Evolutionary conservation across 2,329 filamentous ascomycete species (phyloP).

Genomic region (Colletotrichum euphorbiae): DNA sequence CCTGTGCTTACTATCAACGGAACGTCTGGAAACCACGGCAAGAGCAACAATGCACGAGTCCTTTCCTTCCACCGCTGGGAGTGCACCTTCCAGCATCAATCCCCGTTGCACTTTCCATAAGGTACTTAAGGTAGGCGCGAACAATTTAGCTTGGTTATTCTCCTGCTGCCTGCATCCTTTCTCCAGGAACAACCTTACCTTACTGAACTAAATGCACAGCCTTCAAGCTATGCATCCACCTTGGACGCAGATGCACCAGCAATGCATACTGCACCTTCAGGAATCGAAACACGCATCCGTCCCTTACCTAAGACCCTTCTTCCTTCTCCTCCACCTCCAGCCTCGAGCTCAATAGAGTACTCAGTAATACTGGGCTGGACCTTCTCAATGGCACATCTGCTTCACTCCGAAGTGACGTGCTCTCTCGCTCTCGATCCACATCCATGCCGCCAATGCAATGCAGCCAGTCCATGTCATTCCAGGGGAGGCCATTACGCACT

Average conservation of each 20-base stretch:
- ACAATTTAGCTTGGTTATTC: slow-evolving; percentile 27
- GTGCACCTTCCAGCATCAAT: neutral
- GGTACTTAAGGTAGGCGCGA: neutral
- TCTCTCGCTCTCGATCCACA: slow-evolving; percentile 15
- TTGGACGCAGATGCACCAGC: slow-evolving; percentile 23
- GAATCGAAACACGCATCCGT: slow-evolving; percentile 9
- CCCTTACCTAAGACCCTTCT: slow-evolving; percentile 17
- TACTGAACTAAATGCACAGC: slow-evolving; percentile 29
- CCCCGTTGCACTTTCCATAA: neutral
- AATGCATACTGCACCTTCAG: slow-evolving; percentile 2
- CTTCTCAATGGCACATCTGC: too few relatives aligned
- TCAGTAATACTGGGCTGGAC: too few relatives aligned
- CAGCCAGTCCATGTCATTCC: slow-evolving; percentile 30
- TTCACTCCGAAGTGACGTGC: neutral
- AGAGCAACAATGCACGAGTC: too few relatives aligned
- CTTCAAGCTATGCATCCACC: slow-evolving; percentile 17
- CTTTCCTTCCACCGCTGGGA: neutral
- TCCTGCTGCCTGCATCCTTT: slow-evolving; percentile 25
- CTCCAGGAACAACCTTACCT: too few relatives aligned
- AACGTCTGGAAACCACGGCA: too few relatives aligned
- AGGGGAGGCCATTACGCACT: slow-evolving; percentile 26
- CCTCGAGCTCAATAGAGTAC: too few relatives aligned
- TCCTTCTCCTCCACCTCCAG: neutral
- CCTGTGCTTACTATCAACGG: too few relatives aligned
- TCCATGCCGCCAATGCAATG: slow-evolving; percentile 6